Conservation (phyloP, 768 basidiomycete genomes). For the Tricholoma flavovirens region DNA sequence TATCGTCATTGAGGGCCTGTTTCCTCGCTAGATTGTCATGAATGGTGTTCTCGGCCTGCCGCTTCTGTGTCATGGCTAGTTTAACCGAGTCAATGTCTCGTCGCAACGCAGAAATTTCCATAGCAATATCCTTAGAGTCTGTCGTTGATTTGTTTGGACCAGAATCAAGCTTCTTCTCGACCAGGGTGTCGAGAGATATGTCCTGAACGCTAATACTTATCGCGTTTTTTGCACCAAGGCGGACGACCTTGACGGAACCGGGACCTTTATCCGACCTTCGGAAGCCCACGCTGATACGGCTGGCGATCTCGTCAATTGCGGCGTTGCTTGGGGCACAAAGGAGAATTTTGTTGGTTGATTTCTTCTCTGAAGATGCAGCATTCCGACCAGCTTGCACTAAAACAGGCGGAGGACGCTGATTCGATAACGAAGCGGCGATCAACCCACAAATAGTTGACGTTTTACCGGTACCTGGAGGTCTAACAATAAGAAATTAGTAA, state of each 20-base stretch:
- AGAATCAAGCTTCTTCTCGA: conserved; percentile 65
- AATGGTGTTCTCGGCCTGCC: conserved; percentile 48
- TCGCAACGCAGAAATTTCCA: conserved; percentile 53
- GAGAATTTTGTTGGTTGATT: conserved; percentile 57
- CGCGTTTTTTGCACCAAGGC: conserved; percentile 74
- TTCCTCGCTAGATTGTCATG: conserved; percentile 53
- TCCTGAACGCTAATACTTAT: conserved; percentile 80
- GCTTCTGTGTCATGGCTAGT: conserved; percentile 47
- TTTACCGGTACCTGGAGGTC: conserved; percentile 97
- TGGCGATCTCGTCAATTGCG: conserved; percentile 93
- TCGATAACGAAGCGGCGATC: conserved; percentile 75
- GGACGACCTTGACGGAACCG: conserved; percentile 73
- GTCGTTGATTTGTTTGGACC: conserved; percentile 27
- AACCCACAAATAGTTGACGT: conserved; percentile 96
- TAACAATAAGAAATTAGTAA: conserved; percentile 22
- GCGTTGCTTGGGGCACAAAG: conserved; percentile 98
- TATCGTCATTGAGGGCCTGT: conserved; percentile 62
- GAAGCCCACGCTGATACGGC: conserved; percentile 78
- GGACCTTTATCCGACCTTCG: conserved; percentile 48
- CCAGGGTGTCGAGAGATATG: conserved; percentile 80
- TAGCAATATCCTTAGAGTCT: conserved; percentile 42
- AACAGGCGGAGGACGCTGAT: conserved; percentile 51
- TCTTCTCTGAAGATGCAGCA: conserved; percentile 35
- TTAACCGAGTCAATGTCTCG: conserved; percentile 69
- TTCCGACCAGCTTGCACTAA: conserved; percentile 41